Evolutionary conservation across 345 rosid genomes (phyloP).

Genomic region (Gynandropsis gynandra): DNA sequence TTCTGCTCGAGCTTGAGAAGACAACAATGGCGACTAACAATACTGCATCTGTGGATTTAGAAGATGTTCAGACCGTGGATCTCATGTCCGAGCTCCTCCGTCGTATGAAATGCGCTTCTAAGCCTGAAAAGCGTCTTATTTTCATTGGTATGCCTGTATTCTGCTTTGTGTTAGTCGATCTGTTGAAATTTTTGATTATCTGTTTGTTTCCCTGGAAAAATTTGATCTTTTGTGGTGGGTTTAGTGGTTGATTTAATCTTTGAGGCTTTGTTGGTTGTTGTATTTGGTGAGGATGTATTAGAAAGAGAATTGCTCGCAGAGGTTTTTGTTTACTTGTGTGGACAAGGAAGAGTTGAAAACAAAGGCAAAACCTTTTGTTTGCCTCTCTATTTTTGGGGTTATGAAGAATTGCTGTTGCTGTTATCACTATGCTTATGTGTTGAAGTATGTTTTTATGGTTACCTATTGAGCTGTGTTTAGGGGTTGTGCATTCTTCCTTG

Average conservation of each 20-base stretch:
- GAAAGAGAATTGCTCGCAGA: no score
- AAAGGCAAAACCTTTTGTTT: not conserved
- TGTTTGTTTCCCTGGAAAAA: not conserved
- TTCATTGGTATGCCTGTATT: slow-evolving; percentile 49
- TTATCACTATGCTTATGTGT: not conserved
- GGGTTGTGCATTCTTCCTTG: no score
- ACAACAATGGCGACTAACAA: slow-evolving; percentile 43
- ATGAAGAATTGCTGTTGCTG: no score
- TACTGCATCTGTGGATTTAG: slow-evolving; percentile 43
- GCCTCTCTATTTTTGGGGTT: not conserved
- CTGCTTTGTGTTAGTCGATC: not conserved
- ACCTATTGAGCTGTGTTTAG: no score
- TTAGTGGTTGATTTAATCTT: not conserved
- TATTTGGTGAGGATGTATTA: not conserved
- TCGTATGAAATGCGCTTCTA: slow-evolving; percentile 81
- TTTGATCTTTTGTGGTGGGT: not conserved
- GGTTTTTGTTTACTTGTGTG: no score
- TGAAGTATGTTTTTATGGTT: not conserved
- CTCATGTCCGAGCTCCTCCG: slow-evolving; percentile 94
- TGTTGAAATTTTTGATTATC: no score
- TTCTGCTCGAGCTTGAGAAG: no score
- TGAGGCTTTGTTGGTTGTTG: not conserved
- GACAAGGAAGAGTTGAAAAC: no score
- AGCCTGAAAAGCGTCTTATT: slow-evolving; percentile 89
- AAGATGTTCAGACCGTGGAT: slow-evolving; percentile 69